Evolutionary conservation across 345 rosid species (phyloP).

Genomic region (Sonneratia caseolaris): DNA sequence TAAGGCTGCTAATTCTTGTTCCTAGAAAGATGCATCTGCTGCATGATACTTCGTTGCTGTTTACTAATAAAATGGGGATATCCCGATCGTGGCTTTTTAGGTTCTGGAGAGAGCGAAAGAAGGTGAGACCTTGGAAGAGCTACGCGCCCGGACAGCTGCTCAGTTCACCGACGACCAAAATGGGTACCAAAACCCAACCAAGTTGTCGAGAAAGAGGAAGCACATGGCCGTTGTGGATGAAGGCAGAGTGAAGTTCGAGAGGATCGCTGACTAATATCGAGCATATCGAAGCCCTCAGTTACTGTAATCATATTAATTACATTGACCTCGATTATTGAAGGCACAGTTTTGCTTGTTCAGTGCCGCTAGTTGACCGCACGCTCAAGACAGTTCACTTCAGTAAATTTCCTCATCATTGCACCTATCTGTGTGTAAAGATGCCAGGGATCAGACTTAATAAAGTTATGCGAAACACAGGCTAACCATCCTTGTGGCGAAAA

Average conservation of each 20-base stretch:
- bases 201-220: constrained; percentile 59
- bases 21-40: constrained; percentile 1
- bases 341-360: constrained; percentile 2
- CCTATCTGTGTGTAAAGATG: too few relatives aligned
- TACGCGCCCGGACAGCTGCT: constrained; percentile 63
- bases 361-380: background rate
- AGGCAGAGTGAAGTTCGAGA: constrained; percentile 44
- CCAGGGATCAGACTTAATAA: too few relatives aligned
- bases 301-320: background rate
- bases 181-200: constrained; percentile 27
- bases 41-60: background rate
- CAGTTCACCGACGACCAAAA: constrained; percentile 51
- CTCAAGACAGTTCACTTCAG: too few relatives aligned
- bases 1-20: constrained; percentile 15
- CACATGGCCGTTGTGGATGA: constrained; percentile 42
- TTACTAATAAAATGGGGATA: background rate
- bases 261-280: constrained; percentile 21
- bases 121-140: constrained; percentile 77
- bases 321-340: background rate
- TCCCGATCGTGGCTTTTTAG: constrained; percentile 21
- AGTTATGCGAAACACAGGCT: too few relatives aligned
- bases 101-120: constrained; percentile 83
- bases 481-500: too few relatives aligned
- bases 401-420: too few relatives aligned
- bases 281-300: background rate